Percentiles rank a stretch among this genome's conserved stretches.
Conservation (phyloP, 2,329 filamentous ascomycete genomes). For the Tolypocladium guangdongense region DNA sequence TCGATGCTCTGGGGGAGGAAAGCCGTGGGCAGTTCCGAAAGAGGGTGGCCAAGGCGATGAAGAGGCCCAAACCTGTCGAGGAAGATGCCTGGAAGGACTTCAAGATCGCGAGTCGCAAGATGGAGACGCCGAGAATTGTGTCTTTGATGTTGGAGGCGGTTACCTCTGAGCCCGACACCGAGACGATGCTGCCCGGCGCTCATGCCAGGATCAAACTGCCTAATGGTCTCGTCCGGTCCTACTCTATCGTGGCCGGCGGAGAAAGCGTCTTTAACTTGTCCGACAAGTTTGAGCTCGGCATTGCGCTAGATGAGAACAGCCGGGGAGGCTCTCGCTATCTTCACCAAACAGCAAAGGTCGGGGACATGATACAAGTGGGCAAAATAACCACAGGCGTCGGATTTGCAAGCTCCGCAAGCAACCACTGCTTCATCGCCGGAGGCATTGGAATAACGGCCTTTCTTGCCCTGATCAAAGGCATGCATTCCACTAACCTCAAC, state of each 20-base stretch:
- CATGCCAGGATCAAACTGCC: conserved; percentile 48
- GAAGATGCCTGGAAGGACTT: conserved; percentile 32
- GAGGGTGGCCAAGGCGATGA: conserved; percentile 36
- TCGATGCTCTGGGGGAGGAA: conserved; percentile 40
- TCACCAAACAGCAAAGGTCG: conserved; percentile 35
- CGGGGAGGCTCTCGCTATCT: conserved; percentile 52
- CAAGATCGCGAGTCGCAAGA: conserved; percentile 35
- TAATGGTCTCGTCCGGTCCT: conserved; percentile 44
- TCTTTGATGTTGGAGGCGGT: conserved; percentile 41
- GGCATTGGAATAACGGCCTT: conserved; percentile 60
- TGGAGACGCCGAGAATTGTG: conserved; percentile 37
- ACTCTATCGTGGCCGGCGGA: conserved; percentile 41
- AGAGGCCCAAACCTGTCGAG: conserved; percentile 14
- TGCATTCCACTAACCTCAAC: conserved; percentile 34
- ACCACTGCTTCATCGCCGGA: conserved; percentile 52
- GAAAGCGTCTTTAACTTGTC: conserved; percentile 17
- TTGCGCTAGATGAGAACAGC: conserved; percentile 42
- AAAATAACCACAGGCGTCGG: conserved; percentile 39
- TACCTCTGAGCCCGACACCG: conserved; percentile 19
- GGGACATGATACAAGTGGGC: conserved; percentile 39
- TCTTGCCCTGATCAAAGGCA: conserved; percentile 33
- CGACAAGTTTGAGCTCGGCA: conserved; percentile 43
- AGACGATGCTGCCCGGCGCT: conserved; percentile 30
- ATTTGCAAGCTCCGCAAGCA: conserved; percentile 33
- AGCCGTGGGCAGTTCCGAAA: conserved; percentile 34